A percentile compares a stretch with the other conserved stretches of the same genome.
Evolutionary conservation across 176 grass and related monocot species (phyloP).

Genomic region (Bromus sterilis): DNA sequence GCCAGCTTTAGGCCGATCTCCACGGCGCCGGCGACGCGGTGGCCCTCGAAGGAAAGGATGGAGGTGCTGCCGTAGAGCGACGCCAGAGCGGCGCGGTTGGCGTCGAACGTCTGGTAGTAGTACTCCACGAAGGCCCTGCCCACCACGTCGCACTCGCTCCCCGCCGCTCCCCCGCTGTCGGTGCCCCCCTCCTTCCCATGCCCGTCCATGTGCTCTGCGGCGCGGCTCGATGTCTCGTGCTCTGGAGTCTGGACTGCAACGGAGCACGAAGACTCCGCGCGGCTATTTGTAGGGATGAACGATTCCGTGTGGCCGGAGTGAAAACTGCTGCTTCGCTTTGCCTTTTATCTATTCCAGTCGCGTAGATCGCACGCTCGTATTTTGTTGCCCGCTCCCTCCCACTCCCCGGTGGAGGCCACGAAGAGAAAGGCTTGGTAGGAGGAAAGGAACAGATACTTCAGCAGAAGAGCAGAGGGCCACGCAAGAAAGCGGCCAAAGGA

Average conservation of each 20-base stretch:
- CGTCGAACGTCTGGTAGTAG: slow-evolving; percentile 75
- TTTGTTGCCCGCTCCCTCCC: slow-evolving; percentile 14
- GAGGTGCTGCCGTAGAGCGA: slow-evolving; percentile 54
- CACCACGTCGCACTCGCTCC: slow-evolving; percentile 44
- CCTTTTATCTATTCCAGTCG: slow-evolving; percentile 3
- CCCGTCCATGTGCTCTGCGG: neutral
- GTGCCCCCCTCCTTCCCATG: neutral
- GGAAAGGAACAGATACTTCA: neutral
- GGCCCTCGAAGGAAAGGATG: slow-evolving; percentile 78
- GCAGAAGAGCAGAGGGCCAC: neutral
- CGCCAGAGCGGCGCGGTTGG: slow-evolving; percentile 40
- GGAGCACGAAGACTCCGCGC: neutral
- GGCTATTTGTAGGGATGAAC: slow-evolving; percentile 36
- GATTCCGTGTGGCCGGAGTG: neutral
- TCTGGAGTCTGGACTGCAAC: neutral
- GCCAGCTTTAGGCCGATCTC: slow-evolving; percentile 51
- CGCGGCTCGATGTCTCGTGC: neutral
- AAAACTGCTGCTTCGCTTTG: neutral
- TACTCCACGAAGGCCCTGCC: slow-evolving; percentile 68
- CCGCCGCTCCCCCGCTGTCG: neutral
- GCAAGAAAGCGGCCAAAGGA: neutral
- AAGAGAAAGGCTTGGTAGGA: no score
- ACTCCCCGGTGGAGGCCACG: slow-evolving; percentile 4
- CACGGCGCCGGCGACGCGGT: slow-evolving; percentile 33
- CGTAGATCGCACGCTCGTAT: slow-evolving; percentile 37